These are phyloP conservation scores for Rhododendron henanense DNA, from an alignment of 148 eudicot species.

Conservation along the genomic window DNA sequence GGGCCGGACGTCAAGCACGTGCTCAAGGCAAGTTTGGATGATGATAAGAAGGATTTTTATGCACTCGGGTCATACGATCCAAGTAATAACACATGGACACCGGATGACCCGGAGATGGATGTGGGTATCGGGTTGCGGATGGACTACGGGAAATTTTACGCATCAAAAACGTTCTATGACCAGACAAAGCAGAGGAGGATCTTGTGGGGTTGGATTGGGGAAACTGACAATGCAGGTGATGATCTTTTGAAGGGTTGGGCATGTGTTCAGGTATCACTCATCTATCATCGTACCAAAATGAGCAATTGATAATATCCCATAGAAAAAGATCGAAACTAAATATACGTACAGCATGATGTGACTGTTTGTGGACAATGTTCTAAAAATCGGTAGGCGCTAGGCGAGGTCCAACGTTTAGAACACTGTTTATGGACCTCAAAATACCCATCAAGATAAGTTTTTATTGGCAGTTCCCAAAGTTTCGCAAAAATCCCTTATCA, in stretches of 20 bases:
- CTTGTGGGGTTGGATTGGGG: slow-evolving; percentile 88
- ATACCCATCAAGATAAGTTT: too few relatives aligned
- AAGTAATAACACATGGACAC: slow-evolving; percentile 52
- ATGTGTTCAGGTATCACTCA: slow-evolving; percentile 55
- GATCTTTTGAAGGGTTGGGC: slow-evolving; percentile 87
- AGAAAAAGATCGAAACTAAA: background rate
- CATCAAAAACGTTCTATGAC: slow-evolving; percentile 87
- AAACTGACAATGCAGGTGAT: slow-evolving; percentile 56
- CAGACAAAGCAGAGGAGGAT: slow-evolving; percentile 61
- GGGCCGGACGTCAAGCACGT: slow-evolving; percentile 75
- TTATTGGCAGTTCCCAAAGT: too few relatives aligned
- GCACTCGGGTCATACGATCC: slow-evolving; percentile 67
- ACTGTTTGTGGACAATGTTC: background rate
- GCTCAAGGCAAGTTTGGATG: slow-evolving; percentile 77
- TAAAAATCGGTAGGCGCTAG: too few relatives aligned
- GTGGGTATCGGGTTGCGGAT: slow-evolving; percentile 73
- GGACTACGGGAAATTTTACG: slow-evolving; percentile 83
- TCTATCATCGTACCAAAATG: background rate
- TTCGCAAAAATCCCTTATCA: too few relatives aligned
- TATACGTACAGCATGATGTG: background rate
- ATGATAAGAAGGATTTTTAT: slow-evolving; percentile 60
- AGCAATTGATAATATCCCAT: background rate
- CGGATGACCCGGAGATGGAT: slow-evolving; percentile 72
- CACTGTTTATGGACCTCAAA: too few relatives aligned
- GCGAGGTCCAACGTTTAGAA: too few relatives aligned